These are phyloP conservation scores for Linnemannia hyalina DNA, from an alignment of 192 early-diverging fungal genomes.

Conservation along the genomic window DNA sequence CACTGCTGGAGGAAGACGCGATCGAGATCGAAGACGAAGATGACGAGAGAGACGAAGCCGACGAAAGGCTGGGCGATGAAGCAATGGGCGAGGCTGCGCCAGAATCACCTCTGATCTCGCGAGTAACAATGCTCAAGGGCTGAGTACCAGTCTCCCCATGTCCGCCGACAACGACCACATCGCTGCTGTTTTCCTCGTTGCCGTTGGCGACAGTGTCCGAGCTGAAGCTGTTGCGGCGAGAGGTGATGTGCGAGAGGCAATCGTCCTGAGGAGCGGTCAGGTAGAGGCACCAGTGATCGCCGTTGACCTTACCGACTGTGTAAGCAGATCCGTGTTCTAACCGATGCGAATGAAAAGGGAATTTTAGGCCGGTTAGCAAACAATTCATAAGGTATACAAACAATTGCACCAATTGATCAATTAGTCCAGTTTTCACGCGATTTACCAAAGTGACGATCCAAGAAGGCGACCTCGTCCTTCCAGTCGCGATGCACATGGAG, in stretches of 20 bases:
- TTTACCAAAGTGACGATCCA: slow-evolving; percentile 75
- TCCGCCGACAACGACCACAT: slow-evolving; percentile 31
- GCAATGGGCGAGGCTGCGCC: slow-evolving; percentile 18
- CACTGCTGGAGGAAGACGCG: slow-evolving; percentile 43
- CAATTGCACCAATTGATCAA: not conserved
- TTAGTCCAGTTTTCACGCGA: not conserved
- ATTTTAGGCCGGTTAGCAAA: not conserved
- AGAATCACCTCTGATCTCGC: slow-evolving; percentile 23
- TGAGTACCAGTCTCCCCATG: slow-evolving; percentile 19
- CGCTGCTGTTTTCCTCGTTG: slow-evolving; percentile 11
- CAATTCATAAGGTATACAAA: not conserved
- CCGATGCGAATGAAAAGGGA: not conserved
- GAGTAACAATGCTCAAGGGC: slow-evolving; percentile 40
- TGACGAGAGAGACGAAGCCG: slow-evolving; percentile 35
- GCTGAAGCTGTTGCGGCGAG: slow-evolving; percentile 48
- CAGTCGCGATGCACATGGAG: slow-evolving; percentile 89
- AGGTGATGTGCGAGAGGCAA: slow-evolving; percentile 51
- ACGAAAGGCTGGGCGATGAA: slow-evolving; percentile 1
- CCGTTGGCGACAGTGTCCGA: slow-evolving; percentile 64
- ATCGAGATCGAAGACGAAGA: slow-evolving; percentile 55
- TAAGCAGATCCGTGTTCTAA: slow-evolving; percentile 84
- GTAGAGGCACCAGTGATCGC: slow-evolving; percentile 98
- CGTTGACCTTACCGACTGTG: slow-evolving; percentile 92
- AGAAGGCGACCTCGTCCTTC: slow-evolving; percentile 88
- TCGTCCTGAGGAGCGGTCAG: slow-evolving; percentile 78